Base-by-base conservation (phyloP, 805 yeast species). In the Schizosaccharomyces cryophilus region DNA sequence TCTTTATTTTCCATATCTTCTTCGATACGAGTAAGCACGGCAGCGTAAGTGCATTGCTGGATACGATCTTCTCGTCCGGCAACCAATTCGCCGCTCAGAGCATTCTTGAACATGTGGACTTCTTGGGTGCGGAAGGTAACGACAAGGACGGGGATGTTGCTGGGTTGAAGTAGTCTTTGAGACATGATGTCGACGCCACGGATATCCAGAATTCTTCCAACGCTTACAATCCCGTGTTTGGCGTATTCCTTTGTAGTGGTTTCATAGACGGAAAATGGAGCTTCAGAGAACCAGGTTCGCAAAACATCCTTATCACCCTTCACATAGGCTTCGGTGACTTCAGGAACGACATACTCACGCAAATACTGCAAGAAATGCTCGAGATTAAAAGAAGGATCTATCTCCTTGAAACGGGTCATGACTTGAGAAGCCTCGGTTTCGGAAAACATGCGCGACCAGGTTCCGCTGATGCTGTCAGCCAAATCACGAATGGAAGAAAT, bases 121-220 rank as follows among this genome's bases (percentile, higher is more conserved):
- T 93, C 99, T 75, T 93, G 98, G 7, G 95, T 97, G 71, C 98
- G 82, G 70, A 96, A 88, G 60, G 95, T 85, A 64, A 88, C 86
- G 61, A 93, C 96, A 65, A 87, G 74, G 21, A 90, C 96, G 15
- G 99, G 99, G 42, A 81, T 77, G 70, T 90, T 90, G 66, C 87
- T 84, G 45, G 96, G 96, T 68, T 87, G 90, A 63, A 93, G 78
- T 67, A 83, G 74, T 75, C 87, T 88, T 64, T 95, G 87, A 64
- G 88, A 84, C 62, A 87, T 84, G 65, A 93, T 82, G 66, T 90
- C 97, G 54, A 89, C 94, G 61, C 95, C 95, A 74, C 99, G 82
- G 66, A 93, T 86, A 70, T 93, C 99, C 68, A 93, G 77, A 64
- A 93, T 87, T 65, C 82, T 81, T 56, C 96, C 90, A 67, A 93